Evolutionary conservation across 2,329 filamentous ascomycete species (phyloP).

Genomic region (Helminthosporium solani): DNA sequence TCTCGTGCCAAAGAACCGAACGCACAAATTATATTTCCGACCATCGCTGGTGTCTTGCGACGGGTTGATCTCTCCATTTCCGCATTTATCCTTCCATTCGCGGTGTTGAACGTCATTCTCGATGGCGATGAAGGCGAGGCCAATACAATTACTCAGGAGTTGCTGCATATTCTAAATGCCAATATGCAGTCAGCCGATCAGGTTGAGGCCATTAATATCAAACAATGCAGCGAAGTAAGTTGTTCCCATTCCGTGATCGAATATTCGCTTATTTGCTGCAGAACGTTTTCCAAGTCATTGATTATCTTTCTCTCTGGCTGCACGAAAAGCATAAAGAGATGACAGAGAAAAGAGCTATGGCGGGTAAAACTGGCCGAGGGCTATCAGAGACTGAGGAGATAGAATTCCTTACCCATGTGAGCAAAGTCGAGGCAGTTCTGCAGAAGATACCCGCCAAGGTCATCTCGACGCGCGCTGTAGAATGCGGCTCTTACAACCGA

Average conservation of each 20-base stretch:
- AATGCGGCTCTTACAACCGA: slow-evolving; percentile 88
- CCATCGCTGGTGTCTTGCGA: slow-evolving; percentile 77
- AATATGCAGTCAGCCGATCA: slow-evolving; percentile 56
- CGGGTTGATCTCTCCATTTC: slow-evolving; percentile 84
- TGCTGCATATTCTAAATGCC: slow-evolving; percentile 72
- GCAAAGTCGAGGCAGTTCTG: slow-evolving; percentile 71
- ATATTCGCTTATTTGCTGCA: slow-evolving; percentile 42
- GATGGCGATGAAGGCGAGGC: slow-evolving; percentile 67
- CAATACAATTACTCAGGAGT: slow-evolving; percentile 67
- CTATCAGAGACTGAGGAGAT: slow-evolving; percentile 53
- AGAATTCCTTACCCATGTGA: slow-evolving; percentile 55
- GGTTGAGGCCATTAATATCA: slow-evolving; percentile 70
- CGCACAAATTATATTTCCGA: slow-evolving; percentile 74
- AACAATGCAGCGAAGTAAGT: slow-evolving; percentile 81
- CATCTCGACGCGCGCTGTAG: slow-evolving; percentile 81
- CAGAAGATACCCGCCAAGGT: slow-evolving; percentile 67
- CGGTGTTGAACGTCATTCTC: slow-evolving; percentile 78
- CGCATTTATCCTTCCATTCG: slow-evolving; percentile 85
- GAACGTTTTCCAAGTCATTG: slow-evolving; percentile 86
- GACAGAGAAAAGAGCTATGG: slow-evolving; percentile 42
- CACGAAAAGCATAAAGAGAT: slow-evolving; percentile 68
- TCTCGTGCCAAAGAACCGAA: slow-evolving; percentile 73
- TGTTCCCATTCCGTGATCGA: neutral
- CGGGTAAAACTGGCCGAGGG: slow-evolving; percentile 47
- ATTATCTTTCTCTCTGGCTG: slow-evolving; percentile 89